A percentile compares a stretch with the other conserved stretches of the same genome.
These are phyloP conservation scores for Aspergillus nanangensis DNA, from an alignment of 495 filamentous ascomycete species.

Conservation along the genomic window DNA sequence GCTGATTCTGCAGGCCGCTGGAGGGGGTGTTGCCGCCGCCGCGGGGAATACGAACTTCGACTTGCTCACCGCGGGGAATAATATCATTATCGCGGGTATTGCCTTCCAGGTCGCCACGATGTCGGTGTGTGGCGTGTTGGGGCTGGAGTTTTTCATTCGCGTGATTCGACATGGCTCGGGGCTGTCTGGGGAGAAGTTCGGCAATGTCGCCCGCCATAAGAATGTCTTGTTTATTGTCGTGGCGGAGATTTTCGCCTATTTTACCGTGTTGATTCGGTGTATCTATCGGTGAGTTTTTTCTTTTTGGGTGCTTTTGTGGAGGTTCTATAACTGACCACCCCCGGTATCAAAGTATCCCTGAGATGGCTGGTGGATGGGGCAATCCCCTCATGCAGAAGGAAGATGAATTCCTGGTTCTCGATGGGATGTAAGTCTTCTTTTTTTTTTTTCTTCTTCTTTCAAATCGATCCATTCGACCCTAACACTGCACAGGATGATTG, in stretches of 20 bases:
- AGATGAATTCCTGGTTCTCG: constrained; percentile 57
- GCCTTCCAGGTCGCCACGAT: constrained; percentile 65
- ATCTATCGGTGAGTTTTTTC: constrained; percentile 51
- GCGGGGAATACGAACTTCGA: constrained; percentile 25
- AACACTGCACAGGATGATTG: constrained; percentile 47
- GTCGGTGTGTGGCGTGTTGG: constrained; percentile 48
- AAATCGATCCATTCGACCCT: not conserved
- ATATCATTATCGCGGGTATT: constrained; percentile 69
- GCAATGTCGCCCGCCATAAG: constrained; percentile 13
- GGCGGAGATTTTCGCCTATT: constrained; percentile 51
- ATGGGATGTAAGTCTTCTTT: constrained; percentile 43
- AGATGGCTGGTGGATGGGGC: constrained; percentile 65
- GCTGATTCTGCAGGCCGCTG: constrained; percentile 59
- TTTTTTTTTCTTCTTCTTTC: not conserved
- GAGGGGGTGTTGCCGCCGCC: constrained; percentile 56
- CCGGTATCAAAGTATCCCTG: constrained; percentile 14
- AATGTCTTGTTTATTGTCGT: constrained; percentile 49
- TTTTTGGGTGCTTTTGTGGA: not conserved
- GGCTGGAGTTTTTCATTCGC: constrained; percentile 45
- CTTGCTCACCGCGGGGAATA: constrained; percentile 32
- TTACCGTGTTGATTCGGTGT: constrained; percentile 60
- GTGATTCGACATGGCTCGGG: constrained; percentile 32
- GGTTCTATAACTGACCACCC: not conserved
- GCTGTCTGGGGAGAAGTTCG: constrained; percentile 25
- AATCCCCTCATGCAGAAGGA: constrained; percentile 65